Conservation (phyloP, 2,329 filamentous ascomycete species). For the Fusarium albidum region DNA sequence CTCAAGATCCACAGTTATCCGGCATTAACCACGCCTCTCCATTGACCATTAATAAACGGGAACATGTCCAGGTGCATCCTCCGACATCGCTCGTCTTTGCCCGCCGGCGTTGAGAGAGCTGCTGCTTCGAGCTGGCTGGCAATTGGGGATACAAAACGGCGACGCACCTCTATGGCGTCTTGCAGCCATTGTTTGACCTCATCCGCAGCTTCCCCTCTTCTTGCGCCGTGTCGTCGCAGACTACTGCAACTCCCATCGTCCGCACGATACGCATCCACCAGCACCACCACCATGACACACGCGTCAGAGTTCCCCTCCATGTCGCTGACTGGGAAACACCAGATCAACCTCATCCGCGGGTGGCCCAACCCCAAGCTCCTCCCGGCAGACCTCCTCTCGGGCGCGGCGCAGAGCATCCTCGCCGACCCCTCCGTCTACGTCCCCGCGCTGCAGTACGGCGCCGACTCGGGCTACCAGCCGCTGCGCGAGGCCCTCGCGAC, state of each 20-base stretch:
- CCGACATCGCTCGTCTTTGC: conserved; percentile 35
- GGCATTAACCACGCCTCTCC: conserved; percentile 10
- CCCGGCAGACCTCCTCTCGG: conserved; percentile 68
- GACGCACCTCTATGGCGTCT: neutral
- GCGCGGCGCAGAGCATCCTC: conserved; percentile 68
- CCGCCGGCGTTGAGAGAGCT: neutral
- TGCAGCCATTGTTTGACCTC: neutral
- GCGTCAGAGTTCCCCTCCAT: conserved; percentile 30
- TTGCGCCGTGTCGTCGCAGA: neutral
- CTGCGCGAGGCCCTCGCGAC: conserved; percentile 72
- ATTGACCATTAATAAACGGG: neutral
- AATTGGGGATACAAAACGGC: neutral
- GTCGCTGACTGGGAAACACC: conserved; percentile 43
- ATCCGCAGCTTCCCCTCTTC: neutral
- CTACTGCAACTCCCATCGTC: neutral
- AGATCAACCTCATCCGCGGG: conserved; percentile 72
- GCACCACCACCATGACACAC: conserved; percentile 10
- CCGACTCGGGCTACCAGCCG: conserved; percentile 77
- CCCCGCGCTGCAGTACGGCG: conserved; percentile 79
- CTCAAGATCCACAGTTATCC: conserved; percentile 36
- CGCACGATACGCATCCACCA: neutral
- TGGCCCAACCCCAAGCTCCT: conserved; percentile 73
- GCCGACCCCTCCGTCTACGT: conserved; percentile 64
- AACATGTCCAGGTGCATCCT: conserved; percentile 28
- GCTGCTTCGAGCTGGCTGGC: neutral